A percentile compares a stretch with the other conserved stretches of the same genome.
Conservation (phyloP, 129 eudicot species). For the Saussurea involucrata region DNA sequence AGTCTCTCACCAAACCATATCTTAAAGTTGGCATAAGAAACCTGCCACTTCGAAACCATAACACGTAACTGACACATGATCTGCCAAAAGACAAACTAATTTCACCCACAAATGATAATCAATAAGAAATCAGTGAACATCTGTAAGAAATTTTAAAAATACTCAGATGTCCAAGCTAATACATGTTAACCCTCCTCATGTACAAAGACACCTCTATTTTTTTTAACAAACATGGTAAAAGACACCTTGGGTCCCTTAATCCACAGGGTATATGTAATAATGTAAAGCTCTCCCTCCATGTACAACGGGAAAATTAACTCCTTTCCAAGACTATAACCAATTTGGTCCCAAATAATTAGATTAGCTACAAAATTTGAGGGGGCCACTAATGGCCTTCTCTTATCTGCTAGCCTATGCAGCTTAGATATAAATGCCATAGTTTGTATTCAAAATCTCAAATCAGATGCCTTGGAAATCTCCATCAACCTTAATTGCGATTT, state of each 20-base stretch:
- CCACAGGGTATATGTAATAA: background rate
- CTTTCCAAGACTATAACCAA: background rate
- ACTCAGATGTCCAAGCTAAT: background rate
- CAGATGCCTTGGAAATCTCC: background rate
- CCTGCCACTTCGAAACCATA: background rate
- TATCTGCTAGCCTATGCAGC: background rate
- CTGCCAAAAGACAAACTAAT: background rate
- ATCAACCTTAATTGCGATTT: background rate
- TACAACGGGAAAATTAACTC: background rate
- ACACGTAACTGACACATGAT: background rate
- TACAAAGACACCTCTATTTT: background rate
- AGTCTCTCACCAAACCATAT: background rate
- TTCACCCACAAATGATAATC: background rate
- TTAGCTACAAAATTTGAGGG: background rate
- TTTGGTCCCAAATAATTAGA: background rate
- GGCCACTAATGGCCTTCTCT: background rate
- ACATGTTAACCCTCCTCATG: background rate
- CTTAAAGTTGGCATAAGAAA: background rate
- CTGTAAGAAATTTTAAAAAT: background rate
- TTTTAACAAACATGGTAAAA: background rate
- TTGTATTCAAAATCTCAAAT: conserved; percentile 6
- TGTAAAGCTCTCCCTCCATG: background rate
- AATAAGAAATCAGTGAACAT: background rate
- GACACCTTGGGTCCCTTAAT: background rate
- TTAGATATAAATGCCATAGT: background rate